phyloP scores from a whole-genome alignment of 75 land plant genomes.

The Picea sitchensis region DNA sequence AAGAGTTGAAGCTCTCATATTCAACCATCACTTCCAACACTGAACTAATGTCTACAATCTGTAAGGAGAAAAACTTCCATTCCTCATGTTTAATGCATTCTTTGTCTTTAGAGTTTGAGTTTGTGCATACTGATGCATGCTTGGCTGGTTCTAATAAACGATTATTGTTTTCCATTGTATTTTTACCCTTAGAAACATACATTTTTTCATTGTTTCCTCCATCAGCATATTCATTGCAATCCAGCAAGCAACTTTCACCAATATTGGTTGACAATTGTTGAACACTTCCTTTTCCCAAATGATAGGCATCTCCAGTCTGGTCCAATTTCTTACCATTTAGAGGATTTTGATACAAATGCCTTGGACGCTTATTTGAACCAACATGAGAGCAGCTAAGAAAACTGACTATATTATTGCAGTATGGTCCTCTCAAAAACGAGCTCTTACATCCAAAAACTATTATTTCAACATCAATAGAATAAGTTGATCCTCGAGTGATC shows the following conservation, averaged over 20 bases:
- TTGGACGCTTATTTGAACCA: not conserved
- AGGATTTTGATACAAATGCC: constrained; percentile 9
- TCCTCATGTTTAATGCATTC: constrained; percentile 40
- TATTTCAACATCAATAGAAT: constrained; percentile 39
- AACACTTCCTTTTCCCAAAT: not conserved
- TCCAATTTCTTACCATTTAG: not conserved
- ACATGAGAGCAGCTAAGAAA: constrained; percentile 33
- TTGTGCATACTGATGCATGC: constrained; percentile 23
- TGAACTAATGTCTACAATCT: constrained; percentile 28
- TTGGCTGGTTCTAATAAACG: not conserved
- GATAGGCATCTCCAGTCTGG: not conserved
- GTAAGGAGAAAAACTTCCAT: constrained; percentile 34
- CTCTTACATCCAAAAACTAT: constrained; percentile 50
- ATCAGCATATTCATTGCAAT: not conserved
- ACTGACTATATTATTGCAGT: constrained; percentile 52
- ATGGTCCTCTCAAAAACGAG: constrained; percentile 46
- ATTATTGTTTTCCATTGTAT: not conserved
- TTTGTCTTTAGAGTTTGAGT: constrained; percentile 14
- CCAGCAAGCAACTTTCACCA: not conserved
- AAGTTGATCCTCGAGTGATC: constrained; percentile 62
- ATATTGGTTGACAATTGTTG: not conserved
- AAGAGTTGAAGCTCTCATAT: constrained; percentile 17
- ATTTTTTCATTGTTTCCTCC: not conserved
- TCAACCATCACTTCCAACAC: constrained; percentile 28
- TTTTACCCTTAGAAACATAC: not conserved